phyloP scores from a whole-genome alignment of 768 basidiomycete species.

The Hygrocybe punicea region DNA sequence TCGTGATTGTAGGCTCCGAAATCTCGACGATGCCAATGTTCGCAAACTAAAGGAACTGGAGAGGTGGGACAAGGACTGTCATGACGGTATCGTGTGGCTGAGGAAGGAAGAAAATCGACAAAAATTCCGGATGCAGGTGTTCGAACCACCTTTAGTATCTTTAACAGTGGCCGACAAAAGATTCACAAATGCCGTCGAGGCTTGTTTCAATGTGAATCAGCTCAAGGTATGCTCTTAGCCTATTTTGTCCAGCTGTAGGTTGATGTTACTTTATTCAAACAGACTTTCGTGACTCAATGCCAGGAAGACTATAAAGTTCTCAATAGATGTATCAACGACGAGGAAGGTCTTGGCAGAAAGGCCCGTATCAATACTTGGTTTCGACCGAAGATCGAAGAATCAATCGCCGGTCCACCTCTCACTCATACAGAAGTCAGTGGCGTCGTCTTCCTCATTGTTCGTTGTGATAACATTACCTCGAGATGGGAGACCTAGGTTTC shows the following conservation, averaged over 20 bases:
- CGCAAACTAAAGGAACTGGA: slow-evolving; percentile 56
- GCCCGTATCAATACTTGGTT: slow-evolving; percentile 67
- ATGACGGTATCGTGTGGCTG: slow-evolving; percentile 70
- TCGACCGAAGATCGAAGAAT: slow-evolving; percentile 41
- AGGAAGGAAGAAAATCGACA: slow-evolving; percentile 48
- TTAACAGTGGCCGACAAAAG: slow-evolving; percentile 61
- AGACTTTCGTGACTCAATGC: slow-evolving; percentile 86
- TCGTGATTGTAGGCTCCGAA: slow-evolving; percentile 45
- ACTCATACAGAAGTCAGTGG: slow-evolving; percentile 51
- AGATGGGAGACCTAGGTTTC: slow-evolving; percentile 66
- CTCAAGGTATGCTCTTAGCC: slow-evolving; percentile 52
- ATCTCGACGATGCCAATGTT: slow-evolving; percentile 52
- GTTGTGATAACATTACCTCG: background rate
- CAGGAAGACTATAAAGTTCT: slow-evolving; percentile 76
- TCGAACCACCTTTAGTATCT: slow-evolving; percentile 78
- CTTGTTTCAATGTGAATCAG: slow-evolving; percentile 56
- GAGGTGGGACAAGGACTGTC: slow-evolving; percentile 55
- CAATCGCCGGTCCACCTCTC: slow-evolving; percentile 53
- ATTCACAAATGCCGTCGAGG: slow-evolving; percentile 70
- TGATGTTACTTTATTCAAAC: background rate
- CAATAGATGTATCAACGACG: slow-evolving; percentile 66
- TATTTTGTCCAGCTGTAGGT: background rate
- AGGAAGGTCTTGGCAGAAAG: slow-evolving; percentile 47
- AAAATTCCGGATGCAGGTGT: slow-evolving; percentile 75
- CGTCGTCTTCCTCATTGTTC: background rate